Percentiles rank a stretch among this genome's conserved stretches.
phyloP scores from a whole-genome alignment of 2,329 filamentous ascomycete genomes.

The Phialemoniopsis sp. region DNA sequence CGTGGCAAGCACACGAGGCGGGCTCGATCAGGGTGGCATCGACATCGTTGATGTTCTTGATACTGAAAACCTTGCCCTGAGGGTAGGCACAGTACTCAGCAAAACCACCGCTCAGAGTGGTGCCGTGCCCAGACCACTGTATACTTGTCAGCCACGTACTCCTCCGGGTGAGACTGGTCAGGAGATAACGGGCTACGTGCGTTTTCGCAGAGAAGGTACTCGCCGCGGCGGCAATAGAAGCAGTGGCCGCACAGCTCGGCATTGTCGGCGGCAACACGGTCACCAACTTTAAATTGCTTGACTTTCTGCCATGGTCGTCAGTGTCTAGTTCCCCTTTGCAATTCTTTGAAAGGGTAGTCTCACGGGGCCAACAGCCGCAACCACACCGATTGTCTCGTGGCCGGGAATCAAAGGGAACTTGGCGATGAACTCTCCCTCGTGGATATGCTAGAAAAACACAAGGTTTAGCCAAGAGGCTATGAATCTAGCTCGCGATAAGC shows the following conservation, averaged over 20 bases:
- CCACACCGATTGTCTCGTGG: conserved; percentile 64
- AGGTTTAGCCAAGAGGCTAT: neutral
- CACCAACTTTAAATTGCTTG: conserved; percentile 55
- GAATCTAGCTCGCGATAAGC: neutral
- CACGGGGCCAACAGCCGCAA: conserved; percentile 48
- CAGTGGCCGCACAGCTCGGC: conserved; percentile 67
- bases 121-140: conserved; percentile 60
- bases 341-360: neutral
- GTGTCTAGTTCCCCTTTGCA: neutral
- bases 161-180: no score
- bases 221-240: conserved; percentile 68
- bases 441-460: conserved; percentile 46
- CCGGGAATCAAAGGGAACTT: conserved; percentile 65
- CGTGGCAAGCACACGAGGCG: conserved; percentile 67
- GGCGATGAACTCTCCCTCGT: conserved; percentile 63
- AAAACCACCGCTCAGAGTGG: conserved; percentile 67
- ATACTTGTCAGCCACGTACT: neutral
- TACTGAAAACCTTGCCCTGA: conserved; percentile 56
- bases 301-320: conserved; percentile 36
- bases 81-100: conserved; percentile 62
- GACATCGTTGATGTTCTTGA: conserved; percentile 62
- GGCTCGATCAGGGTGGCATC: conserved; percentile 68
- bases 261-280: conserved; percentile 61
- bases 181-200: conserved; percentile 12
- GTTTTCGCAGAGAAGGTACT: conserved; percentile 65